Conservation (phyloP, 2,329 filamentous ascomycete species). For the Pestalotiopsis sp. region DNA sequence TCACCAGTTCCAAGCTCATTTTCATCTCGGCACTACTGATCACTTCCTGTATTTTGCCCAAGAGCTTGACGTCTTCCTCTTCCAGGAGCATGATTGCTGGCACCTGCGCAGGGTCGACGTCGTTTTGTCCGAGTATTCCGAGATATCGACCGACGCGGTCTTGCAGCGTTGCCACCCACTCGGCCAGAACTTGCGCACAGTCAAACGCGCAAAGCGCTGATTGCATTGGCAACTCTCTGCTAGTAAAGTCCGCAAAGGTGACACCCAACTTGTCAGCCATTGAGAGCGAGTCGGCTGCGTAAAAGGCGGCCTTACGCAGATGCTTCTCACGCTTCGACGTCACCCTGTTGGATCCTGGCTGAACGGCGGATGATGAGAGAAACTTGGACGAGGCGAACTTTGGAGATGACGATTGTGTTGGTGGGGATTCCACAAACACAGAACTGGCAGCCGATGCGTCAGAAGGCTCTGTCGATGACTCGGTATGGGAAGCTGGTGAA, state of each 20-base stretch:
- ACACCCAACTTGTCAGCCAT: conserved; percentile 87
- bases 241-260: conserved; percentile 82
- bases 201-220: conserved; percentile 92
- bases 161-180: conserved; percentile 92
- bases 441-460: conserved; percentile 49
- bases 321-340: conserved; percentile 81
- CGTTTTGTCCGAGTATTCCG: conserved; percentile 82
- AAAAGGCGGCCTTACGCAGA: conserved; percentile 91
- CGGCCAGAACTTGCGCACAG: conserved; percentile 89
- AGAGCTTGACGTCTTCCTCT: conserved; percentile 84
- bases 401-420: conserved; percentile 52
- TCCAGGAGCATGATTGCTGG: conserved; percentile 89
- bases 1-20: conserved; percentile 60
- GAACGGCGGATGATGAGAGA: conserved; percentile 24
- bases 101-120: conserved; percentile 77
- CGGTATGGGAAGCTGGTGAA: conserved; percentile 54
- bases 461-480: conserved; percentile 47
- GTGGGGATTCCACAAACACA: conserved; percentile 53
- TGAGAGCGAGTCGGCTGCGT: conserved; percentile 86
- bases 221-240: conserved; percentile 84
- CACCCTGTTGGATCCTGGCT: conserved; percentile 39
- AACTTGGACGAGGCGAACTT: conserved; percentile 46
- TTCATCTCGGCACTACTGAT: conserved; percentile 78
- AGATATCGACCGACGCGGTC: conserved; percentile 90
- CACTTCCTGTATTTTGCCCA: conserved; percentile 82